phyloP scores from a whole-genome alignment of 1,284 basidiomycete genomes.

The Ustilago esculenta region DNA sequence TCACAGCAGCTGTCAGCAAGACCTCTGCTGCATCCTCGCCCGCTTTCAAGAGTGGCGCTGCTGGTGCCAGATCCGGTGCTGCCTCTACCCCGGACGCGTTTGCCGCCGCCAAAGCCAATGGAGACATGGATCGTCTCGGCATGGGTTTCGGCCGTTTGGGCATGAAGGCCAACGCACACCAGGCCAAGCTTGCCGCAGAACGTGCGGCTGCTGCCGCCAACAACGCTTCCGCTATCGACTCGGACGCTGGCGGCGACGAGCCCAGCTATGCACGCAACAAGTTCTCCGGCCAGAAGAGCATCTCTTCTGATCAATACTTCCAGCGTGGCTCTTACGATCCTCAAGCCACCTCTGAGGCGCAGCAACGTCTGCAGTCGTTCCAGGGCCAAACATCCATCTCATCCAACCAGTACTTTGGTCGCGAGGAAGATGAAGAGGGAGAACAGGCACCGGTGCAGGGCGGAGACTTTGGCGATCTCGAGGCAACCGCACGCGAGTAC shows the following conservation, averaged over 20 bases:
- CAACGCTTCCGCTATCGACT: conserved; percentile 23
- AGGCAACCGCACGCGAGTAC: conserved; percentile 62
- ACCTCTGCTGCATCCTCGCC: conserved; percentile 13
- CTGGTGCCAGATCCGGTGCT: conserved; percentile 24
- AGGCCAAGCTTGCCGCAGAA: conserved; percentile 51
- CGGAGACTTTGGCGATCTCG: conserved; percentile 63
- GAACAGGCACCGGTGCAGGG: conserved; percentile 29
- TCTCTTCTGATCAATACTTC: conserved; percentile 98
- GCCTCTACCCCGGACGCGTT: conserved; percentile 21
- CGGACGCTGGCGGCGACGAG: conserved; percentile 67
- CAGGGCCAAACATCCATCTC: conserved; percentile 92
- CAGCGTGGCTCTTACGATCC: conserved; percentile 89
- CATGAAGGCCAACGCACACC: conserved; percentile 50
- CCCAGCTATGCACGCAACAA: conserved; percentile 85
- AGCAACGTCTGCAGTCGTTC: conserved; percentile 83
- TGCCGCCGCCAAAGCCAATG: conserved; percentile 67
- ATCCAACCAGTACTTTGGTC: conserved; percentile 77
- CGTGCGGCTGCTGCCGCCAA: conserved; percentile 46
- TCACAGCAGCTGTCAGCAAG: conserved; percentile 47
- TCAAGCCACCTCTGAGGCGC: conserved; percentile 77
- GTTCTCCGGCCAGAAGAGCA: conserved; percentile 85
- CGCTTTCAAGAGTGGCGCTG: conserved; percentile 11
- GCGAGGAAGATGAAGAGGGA: conserved; percentile 81
- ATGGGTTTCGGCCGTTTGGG: conserved; percentile 87
- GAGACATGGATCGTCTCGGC: conserved; percentile 75